Conservation (phyloP, 352 stramenopile species). For the Phytophthora citrophthora region DNA sequence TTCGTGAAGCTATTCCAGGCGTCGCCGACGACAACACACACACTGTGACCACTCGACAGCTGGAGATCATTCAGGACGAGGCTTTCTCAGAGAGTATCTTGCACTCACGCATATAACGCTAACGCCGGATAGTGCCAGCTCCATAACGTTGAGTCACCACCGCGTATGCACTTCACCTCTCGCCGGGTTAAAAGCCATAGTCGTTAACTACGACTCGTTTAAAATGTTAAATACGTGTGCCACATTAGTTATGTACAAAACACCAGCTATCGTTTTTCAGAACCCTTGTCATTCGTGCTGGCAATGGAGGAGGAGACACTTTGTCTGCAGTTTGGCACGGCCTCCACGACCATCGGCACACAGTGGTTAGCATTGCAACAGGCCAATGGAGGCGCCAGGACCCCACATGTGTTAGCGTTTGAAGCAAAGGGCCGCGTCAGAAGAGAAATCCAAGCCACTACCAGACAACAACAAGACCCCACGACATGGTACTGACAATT, state of each 20-base stretch:
- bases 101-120: neutral
- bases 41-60: neutral
- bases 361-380: constrained; percentile 62
- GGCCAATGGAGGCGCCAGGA: constrained; percentile 45
- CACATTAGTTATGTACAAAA: constrained; percentile 5
- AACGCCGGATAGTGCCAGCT: neutral
- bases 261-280: constrained; percentile 1
- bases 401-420: constrained; percentile 65
- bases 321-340: constrained; percentile 76
- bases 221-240: too few relatives aligned
- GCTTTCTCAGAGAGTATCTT: neutral
- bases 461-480: constrained; percentile 32
- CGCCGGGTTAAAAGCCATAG: too few relatives aligned
- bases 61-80: constrained; percentile 22
- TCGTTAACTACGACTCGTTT: too few relatives aligned
- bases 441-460: constrained; percentile 19
- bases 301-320: constrained; percentile 56
- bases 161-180: too few relatives aligned
- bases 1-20: neutral
- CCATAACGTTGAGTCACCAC: constrained; percentile 1
- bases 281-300: neutral
- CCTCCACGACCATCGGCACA: constrained; percentile 67
- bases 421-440: constrained; percentile 70
- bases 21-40: constrained; percentile 6
- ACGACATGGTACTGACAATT: constrained; percentile 44